Evolutionary conservation across 352 stramenopile genomes (phyloP), one percentile per base, ranked within the genome.

Genomic region (Globisporangium carolinianum): DNA sequence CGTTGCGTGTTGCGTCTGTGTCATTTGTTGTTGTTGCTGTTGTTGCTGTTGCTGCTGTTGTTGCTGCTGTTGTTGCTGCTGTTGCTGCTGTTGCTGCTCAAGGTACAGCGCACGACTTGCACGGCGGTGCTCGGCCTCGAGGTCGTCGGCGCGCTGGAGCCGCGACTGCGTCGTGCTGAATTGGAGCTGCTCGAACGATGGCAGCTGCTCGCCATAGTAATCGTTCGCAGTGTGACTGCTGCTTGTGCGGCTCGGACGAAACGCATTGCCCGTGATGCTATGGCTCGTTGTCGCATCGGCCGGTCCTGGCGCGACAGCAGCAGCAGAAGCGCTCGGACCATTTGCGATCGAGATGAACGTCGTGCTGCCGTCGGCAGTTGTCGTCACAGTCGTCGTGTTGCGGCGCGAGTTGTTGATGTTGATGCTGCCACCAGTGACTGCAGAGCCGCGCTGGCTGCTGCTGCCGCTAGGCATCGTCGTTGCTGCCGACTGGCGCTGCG

Each of bases 41-140:
- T 53, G 49, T 6, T 43, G n/a, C n/a, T n/a, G 48, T 5, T 53
- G 32, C 4, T 53, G 48, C 12, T 79, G 59, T 6, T 75, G 71
- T 48, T 53, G 71, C 7, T 53, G 46, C 15, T 42, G n/a, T 17
- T 53, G 36, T 11, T 51, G 14, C 3, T 59, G 61, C 10, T 58
- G 53, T 10, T 37, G 53, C 24, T 58, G 41, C 6, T 48, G 48
- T 15, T 55, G 45, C 4, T 47, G 14, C 10, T 73, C 53, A 2
- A 73, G 71, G 42, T 47, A 72, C 32, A 60, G 47, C 12, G 24
- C 38, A 12, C 59, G 59, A 17, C 59, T 65, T 4, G 54, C 48
- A 6, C 47, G 51, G 0, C 59, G 59, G n/a, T 57, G 47, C 24
- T 65, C 53, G 4, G 59, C 46, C 9, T 65, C 59, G 0, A 52